Evolutionary conservation across 2,329 filamentous ascomycete species (phyloP).

Genomic region (Neurospora crassa): DNA sequence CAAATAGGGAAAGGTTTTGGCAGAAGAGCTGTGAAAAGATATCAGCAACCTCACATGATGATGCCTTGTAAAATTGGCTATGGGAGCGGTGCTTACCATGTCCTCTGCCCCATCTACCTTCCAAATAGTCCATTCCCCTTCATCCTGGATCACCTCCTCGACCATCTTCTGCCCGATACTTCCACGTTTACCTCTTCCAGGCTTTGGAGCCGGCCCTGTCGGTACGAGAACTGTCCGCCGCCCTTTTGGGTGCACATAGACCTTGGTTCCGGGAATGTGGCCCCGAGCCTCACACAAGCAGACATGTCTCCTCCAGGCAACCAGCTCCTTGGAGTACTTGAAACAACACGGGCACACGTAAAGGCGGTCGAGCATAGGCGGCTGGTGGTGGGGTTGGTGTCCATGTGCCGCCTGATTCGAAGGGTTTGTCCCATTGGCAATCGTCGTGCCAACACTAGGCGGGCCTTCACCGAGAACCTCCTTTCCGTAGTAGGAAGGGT

Average conservation of each 20-base stretch:
- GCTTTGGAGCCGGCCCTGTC: conserved; percentile 22
- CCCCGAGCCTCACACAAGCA: conserved; percentile 43
- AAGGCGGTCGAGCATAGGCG: conserved; percentile 52
- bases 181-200: conserved; percentile 29
- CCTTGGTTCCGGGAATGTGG: conserved; percentile 54
- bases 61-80: background rate
- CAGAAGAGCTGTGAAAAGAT: conserved; percentile 59
- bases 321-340: conserved; percentile 67
- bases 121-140: conserved; percentile 77
- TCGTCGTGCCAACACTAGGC: background rate
- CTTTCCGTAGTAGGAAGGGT: conserved; percentile 80
- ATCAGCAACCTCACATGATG: background rate
- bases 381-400: conserved; percentile 20
- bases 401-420: conserved; percentile 9
- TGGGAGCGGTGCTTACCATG: conserved; percentile 39
- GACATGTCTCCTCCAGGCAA: conserved; percentile 49
- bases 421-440: conserved; percentile 19
- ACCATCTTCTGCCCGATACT: conserved; percentile 24
- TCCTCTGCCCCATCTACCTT: conserved; percentile 86
- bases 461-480: conserved; percentile 47
- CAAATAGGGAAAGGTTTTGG: conserved; percentile 91
- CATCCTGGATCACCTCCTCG: conserved; percentile 39
- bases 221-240: conserved; percentile 30
- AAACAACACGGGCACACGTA: conserved; percentile 93
- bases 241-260: conserved; percentile 57